A percentile compares a stretch with the other conserved stretches of the same genome.
Evolutionary conservation across 495 filamentous ascomycete genomes (phyloP).

Genomic region (Friedmanniomyces endolithicus): DNA sequence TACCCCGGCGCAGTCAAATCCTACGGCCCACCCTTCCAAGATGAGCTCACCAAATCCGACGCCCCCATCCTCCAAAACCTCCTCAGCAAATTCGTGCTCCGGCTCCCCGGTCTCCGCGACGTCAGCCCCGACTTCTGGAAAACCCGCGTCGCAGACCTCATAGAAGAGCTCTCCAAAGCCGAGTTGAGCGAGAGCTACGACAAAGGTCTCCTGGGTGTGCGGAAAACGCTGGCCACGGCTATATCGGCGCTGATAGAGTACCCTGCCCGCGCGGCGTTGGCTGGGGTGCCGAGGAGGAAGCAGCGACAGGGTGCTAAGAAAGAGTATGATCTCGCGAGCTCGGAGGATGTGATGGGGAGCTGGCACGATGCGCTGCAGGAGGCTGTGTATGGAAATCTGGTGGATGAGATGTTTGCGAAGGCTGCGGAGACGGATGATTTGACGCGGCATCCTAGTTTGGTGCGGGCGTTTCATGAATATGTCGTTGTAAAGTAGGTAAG

Average conservation of each 20-base stretch:
- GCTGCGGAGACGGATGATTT: slow-evolving; percentile 41
- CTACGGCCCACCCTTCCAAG: slow-evolving; percentile 48
- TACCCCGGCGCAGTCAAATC: slow-evolving; percentile 38
- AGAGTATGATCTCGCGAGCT: slow-evolving; percentile 41
- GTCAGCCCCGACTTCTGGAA: slow-evolving; percentile 48
- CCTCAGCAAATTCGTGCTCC: slow-evolving; percentile 43
- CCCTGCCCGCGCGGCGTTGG: slow-evolving; percentile 44
- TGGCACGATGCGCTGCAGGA: slow-evolving; percentile 47
- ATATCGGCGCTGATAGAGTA: slow-evolving; percentile 48
- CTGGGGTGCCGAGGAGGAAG: slow-evolving; percentile 34
- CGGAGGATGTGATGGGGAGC: slow-evolving; percentile 40
- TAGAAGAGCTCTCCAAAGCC: slow-evolving; percentile 40
- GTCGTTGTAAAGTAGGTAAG: slow-evolving; percentile 42
- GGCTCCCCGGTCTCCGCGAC: slow-evolving; percentile 45
- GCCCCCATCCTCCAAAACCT: slow-evolving; percentile 48
- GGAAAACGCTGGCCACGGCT: slow-evolving; percentile 54
- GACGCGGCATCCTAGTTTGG: slow-evolving; percentile 41
- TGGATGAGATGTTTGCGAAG: slow-evolving; percentile 46
- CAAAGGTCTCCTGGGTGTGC: slow-evolving; percentile 49
- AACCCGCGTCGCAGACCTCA: slow-evolving; percentile 33
- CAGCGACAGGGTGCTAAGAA: slow-evolving; percentile 23
- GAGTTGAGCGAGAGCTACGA: slow-evolving; percentile 58
- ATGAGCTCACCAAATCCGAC: slow-evolving; percentile 29
- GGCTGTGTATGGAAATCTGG: slow-evolving; percentile 44
- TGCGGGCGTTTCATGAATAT: slow-evolving; percentile 47